A percentile compares a stretch with the other conserved stretches of the same genome.
Evolutionary conservation across 2,329 filamentous ascomycete genomes (phyloP).

Genomic region (Helicocarpus griseus): DNA sequence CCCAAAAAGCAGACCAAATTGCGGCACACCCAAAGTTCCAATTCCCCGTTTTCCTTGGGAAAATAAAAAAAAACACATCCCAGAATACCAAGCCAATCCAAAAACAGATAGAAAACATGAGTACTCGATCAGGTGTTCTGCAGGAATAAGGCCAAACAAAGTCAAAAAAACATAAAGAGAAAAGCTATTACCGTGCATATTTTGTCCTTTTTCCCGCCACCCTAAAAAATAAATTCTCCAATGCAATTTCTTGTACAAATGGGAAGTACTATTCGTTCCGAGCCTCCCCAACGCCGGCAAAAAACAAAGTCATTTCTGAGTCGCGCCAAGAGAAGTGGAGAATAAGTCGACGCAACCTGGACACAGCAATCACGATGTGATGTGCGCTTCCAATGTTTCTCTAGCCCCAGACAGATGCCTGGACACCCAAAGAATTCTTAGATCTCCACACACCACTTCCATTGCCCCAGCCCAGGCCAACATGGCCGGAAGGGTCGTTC

Average conservation of each 20-base stretch:
- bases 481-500: slow-evolving; percentile 35
- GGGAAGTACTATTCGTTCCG: slow-evolving; percentile 1
- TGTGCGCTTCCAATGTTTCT: neutral
- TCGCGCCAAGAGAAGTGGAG: neutral
- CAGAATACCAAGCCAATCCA: neutral
- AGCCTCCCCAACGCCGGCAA: slow-evolving; percentile 1
- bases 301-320: neutral
- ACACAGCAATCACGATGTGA: neutral
- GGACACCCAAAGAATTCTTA: slow-evolving; percentile 70
- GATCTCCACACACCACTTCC: slow-evolving; percentile 78
- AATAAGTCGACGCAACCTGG: neutral
- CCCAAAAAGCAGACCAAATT: neutral
- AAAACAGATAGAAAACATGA: neutral
- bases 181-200: slow-evolving; percentile 19
- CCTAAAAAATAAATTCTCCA: slow-evolving; percentile 12
- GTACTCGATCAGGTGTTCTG: no score
- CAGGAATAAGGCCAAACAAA: no score
- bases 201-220: slow-evolving; percentile 11
- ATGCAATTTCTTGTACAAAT: slow-evolving; percentile 2
- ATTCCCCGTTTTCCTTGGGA: neutral
- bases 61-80: neutral
- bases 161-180: no score
- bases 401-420: slow-evolving; percentile 91
- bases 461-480: slow-evolving; percentile 62
- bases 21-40: neutral